A percentile compares a stretch with the other conserved stretches of the same genome.
These are phyloP conservation scores for Ephemerocybe angulata DNA, from an alignment of 768 basidiomycete genomes.

Conservation along the genomic window DNA sequence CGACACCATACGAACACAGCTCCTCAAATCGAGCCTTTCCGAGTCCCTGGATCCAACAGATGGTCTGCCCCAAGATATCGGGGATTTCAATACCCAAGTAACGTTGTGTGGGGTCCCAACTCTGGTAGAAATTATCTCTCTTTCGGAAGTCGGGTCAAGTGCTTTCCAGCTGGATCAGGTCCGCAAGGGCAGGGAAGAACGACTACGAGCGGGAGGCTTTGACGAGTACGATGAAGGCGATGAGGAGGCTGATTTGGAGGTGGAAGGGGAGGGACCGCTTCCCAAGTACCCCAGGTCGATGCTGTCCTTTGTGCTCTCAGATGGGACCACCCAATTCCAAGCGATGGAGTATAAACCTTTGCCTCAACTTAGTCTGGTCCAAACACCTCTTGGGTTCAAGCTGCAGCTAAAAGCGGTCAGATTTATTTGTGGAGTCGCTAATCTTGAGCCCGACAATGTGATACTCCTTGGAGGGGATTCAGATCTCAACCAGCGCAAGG, in stretches of 20 bases:
- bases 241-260: constrained; percentile 52
- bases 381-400: constrained; percentile 83
- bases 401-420: constrained; percentile 66
- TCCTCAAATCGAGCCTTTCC: constrained; percentile 65
- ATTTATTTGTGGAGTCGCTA: constrained; percentile 67
- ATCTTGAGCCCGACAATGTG: constrained; percentile 70
- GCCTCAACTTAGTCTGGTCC: constrained; percentile 63
- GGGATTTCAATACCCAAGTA: constrained; percentile 30
- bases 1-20: constrained; percentile 55
- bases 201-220: constrained; percentile 49
- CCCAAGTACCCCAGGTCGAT: constrained; percentile 81
- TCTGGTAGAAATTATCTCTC: constrained; percentile 69
- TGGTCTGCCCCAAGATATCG: constrained; percentile 53
- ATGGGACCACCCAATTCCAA: constrained; percentile 64
- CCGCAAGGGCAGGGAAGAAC: constrained; percentile 59
- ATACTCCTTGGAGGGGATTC: constrained; percentile 56
- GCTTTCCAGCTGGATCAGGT: constrained; percentile 77
- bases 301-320: constrained; percentile 71
- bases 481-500: constrained; percentile 60
- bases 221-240: constrained; percentile 39
- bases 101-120: constrained; percentile 43
- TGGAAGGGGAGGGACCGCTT: constrained; percentile 68
- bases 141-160: constrained; percentile 84
- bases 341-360: constrained; percentile 79
- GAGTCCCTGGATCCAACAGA: constrained; percentile 73